Evolutionary conservation across 331 rosid species (phyloP).

Genomic region (Malus hybrid): DNA sequence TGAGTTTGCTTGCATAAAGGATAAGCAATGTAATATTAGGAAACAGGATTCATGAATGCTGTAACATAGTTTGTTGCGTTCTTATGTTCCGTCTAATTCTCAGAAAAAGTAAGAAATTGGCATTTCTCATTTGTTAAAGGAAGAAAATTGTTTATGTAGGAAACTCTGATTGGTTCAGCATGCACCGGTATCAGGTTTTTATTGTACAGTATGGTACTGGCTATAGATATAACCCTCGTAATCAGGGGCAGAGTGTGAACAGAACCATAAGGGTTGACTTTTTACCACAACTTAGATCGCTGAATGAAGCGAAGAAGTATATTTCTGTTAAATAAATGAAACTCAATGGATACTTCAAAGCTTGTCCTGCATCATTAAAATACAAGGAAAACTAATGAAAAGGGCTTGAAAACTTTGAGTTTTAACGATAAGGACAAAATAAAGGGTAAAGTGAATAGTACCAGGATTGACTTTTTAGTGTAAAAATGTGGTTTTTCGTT

Average conservation of each 20-base stretch:
- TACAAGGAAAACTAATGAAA: neutral
- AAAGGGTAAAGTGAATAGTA: too few species aligned
- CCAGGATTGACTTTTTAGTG: too few species aligned
- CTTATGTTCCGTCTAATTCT: neutral
- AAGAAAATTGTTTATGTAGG: neutral
- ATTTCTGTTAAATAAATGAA: neutral
- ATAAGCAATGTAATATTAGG: neutral
- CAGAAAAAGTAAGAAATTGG: neutral
- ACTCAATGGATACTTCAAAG: neutral
- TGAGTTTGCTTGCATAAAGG: neutral
- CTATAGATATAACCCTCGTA: neutral
- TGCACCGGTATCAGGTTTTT: neutral
- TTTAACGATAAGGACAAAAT: too few species aligned
- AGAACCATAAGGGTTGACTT: neutral
- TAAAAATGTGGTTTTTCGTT: too few species aligned
- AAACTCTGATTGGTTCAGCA: neutral
- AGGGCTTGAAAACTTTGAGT: too few species aligned
- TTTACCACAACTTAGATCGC: neutral
- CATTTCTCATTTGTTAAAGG: neutral
- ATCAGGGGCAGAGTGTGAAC: neutral
- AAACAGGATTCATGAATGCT: neutral
- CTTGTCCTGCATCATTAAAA: neutral
- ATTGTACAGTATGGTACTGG: neutral
- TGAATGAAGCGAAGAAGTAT: neutral
- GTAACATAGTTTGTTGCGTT: neutral